Conservation (phyloP, 352 stramenopile species). For the Phytophthora hibernalis region DNA sequence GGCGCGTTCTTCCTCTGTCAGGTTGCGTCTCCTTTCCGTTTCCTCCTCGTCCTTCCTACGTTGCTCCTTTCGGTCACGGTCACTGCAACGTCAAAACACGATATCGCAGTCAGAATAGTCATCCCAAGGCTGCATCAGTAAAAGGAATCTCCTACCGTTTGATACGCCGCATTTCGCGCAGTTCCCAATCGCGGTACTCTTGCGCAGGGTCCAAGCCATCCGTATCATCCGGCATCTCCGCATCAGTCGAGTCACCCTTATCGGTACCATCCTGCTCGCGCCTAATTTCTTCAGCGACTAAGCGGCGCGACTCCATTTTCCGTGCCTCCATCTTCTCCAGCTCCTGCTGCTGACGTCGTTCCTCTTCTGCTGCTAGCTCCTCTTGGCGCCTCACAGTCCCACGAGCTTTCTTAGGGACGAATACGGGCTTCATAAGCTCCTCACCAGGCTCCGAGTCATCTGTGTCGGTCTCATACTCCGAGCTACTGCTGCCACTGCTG, state of each 20-base stretch:
- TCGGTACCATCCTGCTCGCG: constrained; percentile 63
- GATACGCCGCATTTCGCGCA: constrained; percentile 94
- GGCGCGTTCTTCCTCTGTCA: constrained; percentile 96
- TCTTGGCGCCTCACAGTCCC: constrained; percentile 86
- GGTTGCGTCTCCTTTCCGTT: constrained; percentile 84
- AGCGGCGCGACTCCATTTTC: constrained; percentile 75
- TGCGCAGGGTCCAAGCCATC: constrained; percentile 89
- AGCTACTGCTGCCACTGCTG: constrained; percentile 55
- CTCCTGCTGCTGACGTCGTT: constrained; percentile 60
- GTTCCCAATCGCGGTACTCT: constrained; percentile 94
- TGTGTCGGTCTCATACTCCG: constrained; percentile 86
- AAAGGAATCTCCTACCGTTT: constrained; percentile 66
- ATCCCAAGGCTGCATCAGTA: background rate
- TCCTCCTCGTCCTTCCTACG: constrained; percentile 89
- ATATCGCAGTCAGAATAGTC: constrained; percentile 13
- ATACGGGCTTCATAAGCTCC: constrained; percentile 91
- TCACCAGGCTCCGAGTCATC: constrained; percentile 77
- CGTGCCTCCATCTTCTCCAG: constrained; percentile 64
- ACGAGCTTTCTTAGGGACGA: constrained; percentile 91
- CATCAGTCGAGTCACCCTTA: constrained; percentile 67
- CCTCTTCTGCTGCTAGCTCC: constrained; percentile 78
- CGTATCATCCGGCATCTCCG: constrained; percentile 91
- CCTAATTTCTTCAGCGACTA: constrained; percentile 80
- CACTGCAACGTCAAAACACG: constrained; percentile 43
- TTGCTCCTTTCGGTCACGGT: constrained; percentile 85